Base-by-base conservation (phyloP, 495 filamentous ascomycete genomes). In the Penicillium desertorum region DNA sequence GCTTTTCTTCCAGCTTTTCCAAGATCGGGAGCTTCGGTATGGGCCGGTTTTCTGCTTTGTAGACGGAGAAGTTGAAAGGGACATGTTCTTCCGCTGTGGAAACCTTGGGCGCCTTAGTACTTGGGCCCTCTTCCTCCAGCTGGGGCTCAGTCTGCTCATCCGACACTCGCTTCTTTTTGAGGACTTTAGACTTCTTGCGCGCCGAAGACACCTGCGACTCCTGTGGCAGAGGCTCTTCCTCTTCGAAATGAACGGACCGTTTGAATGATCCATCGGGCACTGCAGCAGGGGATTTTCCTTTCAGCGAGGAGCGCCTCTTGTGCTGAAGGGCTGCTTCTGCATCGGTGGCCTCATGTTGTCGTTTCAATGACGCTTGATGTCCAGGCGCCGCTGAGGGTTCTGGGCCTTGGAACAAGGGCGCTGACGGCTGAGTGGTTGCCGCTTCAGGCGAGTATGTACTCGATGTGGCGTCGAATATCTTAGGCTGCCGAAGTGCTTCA, bases 11-110 rank as follows among this genome's bases (percentile, higher is more conserved):
- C 5, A 55, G 44, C 9, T 64, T 54, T 46, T 77, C 69, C 34
- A 79, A 55, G 12, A 73, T 72, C 0, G 76, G 76, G 22, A 79
- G 70, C 23, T 64, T 74, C 16, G 76, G 76, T 6, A 77, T 50
- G 2, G 65, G 65, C 36, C 72, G 71, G 43, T 67, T 58, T 12
- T 66, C 74, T 8, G 70, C 62, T n/a, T 69, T 48, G 6, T 70
- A 70, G 45, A 77, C 58, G 2, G 76, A 76, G 46, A 61, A 68
- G 30, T 65, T 75, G 23, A 44, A 34, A 8, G 56, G 43, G 45
- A 17, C 51, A 39, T 42, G 27, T 43, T 41, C 54, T 54, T 11
- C 64, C 10, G 62, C 59, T 5, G 63, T 32, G 8, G 37, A 61
- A 16, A 63, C 54, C 54, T 75, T 75, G 8, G 62, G 20, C 4